A percentile compares a stretch with the other conserved stretches of the same genome.
These are phyloP conservation scores for Sordariomycetes sp. DNA, from an alignment of 2,329 filamentous ascomycete species.

Conservation along the genomic window DNA sequence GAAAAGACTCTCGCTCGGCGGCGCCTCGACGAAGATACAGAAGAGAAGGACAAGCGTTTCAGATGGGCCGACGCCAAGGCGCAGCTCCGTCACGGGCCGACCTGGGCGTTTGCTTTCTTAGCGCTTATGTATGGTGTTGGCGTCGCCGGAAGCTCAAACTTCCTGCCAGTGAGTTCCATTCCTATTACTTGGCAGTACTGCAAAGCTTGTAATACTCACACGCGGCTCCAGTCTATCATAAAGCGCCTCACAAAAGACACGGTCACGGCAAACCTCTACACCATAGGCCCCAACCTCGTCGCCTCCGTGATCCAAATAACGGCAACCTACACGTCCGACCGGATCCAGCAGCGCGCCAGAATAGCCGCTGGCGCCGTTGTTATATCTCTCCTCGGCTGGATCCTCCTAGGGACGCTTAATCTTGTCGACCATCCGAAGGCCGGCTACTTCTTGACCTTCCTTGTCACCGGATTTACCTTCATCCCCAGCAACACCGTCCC, in stretches of 20 bases:
- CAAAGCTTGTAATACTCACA: not conserved
- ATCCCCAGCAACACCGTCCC: slow-evolving; percentile 8
- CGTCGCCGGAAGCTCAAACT: slow-evolving; percentile 13
- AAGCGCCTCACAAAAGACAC: slow-evolving; percentile 22
- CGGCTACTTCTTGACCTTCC: slow-evolving; percentile 14
- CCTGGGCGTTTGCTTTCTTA: slow-evolving; percentile 14
- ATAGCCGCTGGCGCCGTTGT: slow-evolving; percentile 10
- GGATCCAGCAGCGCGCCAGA: slow-evolving; percentile 9
- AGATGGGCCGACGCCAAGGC: slow-evolving; percentile 13
- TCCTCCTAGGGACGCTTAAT: slow-evolving; percentile 11
- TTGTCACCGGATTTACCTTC: slow-evolving; percentile 13
- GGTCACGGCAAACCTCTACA: slow-evolving; percentile 15
- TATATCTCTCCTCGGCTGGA: slow-evolving; percentile 10
- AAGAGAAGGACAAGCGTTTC: slow-evolving; percentile 11
- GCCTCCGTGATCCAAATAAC: slow-evolving; percentile 10
- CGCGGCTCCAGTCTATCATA: slow-evolving; percentile 14
- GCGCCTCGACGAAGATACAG: slow-evolving; percentile 14
- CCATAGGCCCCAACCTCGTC: slow-evolving; percentile 13
- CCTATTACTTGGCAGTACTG: not conserved
- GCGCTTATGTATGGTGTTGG: slow-evolving; percentile 15
- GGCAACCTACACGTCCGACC: slow-evolving; percentile 10
- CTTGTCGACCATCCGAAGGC: slow-evolving; percentile 10
- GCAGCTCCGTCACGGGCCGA: slow-evolving; percentile 12
- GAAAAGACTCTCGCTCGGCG: slow-evolving; percentile 13
- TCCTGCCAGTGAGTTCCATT: slow-evolving; percentile 10